Evolutionary conservation across 176 grass and related monocot genomes (phyloP).

Genomic region (Pharus latifolius): DNA sequence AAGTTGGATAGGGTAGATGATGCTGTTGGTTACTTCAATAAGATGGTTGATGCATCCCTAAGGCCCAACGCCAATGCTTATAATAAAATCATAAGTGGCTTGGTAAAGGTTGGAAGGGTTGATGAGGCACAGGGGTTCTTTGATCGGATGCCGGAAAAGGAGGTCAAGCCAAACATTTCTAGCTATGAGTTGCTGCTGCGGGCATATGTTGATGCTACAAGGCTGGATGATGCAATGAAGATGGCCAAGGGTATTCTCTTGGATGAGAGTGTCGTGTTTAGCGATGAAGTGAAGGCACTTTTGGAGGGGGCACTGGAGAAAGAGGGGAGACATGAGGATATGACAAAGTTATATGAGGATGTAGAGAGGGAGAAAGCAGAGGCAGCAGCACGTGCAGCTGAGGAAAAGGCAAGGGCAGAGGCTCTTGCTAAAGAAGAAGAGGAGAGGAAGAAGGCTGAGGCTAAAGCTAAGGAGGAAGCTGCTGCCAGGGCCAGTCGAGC

Average conservation of each 20-base stretch:
- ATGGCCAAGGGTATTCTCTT: constrained; percentile 59
- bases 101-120: constrained; percentile 48
- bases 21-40: constrained; percentile 53
- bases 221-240: constrained; percentile 61
- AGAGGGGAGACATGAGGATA: constrained; percentile 54
- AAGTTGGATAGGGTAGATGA: constrained; percentile 52
- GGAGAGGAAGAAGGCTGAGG: constrained; percentile 74
- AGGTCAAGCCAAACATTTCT: constrained; percentile 61
- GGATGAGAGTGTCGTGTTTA: constrained; percentile 45
- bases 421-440: constrained; percentile 72
- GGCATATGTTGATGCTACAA: constrained; percentile 39
- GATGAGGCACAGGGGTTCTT: constrained; percentile 54
- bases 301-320: constrained; percentile 48
- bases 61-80: constrained; percentile 63
- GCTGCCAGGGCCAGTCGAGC: constrained; percentile 58
- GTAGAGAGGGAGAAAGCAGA: constrained; percentile 67
- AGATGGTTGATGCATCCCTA: constrained; percentile 59
- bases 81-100: constrained; percentile 60
- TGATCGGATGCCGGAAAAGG: constrained; percentile 62
- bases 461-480: constrained; percentile 59
- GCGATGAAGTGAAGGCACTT: constrained; percentile 53
- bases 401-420: constrained; percentile 78
- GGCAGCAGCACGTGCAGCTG: constrained; percentile 49
- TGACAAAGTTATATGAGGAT: constrained; percentile 63
- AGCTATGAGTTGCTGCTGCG: constrained; percentile 70